Evolutionary conservation across 2,329 filamentous ascomycete genomes (phyloP).

Genomic region (Dendrostoma leiphaemia): DNA sequence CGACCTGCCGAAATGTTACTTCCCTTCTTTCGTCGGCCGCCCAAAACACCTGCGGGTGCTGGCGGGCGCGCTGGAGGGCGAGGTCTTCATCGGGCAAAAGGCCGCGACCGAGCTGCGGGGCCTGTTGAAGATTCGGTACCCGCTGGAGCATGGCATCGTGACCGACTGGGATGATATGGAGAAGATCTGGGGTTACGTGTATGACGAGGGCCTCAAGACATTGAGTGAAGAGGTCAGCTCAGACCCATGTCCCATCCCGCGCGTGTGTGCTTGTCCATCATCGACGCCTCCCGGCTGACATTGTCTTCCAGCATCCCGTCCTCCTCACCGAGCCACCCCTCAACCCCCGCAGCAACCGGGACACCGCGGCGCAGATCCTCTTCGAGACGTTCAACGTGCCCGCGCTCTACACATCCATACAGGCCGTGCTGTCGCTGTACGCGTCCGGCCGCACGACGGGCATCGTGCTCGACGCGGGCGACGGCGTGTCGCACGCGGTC

Average conservation of each 20-base stretch:
- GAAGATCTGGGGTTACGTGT: slow-evolving; percentile 98
- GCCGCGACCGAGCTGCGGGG: slow-evolving; percentile 85
- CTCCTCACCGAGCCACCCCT: slow-evolving; percentile 93
- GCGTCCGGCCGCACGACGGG: slow-evolving; percentile 94
- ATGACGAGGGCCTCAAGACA: slow-evolving; percentile 92
- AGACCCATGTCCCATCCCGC: too few species aligned
- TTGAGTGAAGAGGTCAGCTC: slow-evolving; percentile 92
- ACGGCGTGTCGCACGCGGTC: slow-evolving; percentile 95
- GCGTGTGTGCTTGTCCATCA: too few species aligned
- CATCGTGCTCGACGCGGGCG: slow-evolving; percentile 91
- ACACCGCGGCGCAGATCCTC: slow-evolving; percentile 93
- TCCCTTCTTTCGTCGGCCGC: slow-evolving; percentile 93
- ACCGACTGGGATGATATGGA: slow-evolving; percentile 99
- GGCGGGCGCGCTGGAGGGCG: slow-evolving; percentile 93
- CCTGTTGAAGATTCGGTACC: slow-evolving; percentile 92
- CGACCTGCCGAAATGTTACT: slow-evolving; percentile 93
- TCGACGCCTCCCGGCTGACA: too few species aligned
- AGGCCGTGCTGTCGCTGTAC: slow-evolving; percentile 94
- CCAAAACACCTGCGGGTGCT: slow-evolving; percentile 94
- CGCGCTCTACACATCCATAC: slow-evolving; percentile 92
- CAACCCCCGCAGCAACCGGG: slow-evolving; percentile 92
- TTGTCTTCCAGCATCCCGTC: slow-evolving; percentile 93
- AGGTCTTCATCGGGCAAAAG: slow-evolving; percentile 93
- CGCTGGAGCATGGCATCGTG: slow-evolving; percentile 94
- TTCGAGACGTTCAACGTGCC: slow-evolving; percentile 99